Percentiles rank a stretch among this genome's conserved stretches.
These are phyloP conservation scores for Nemania serpens DNA, from an alignment of 2,329 filamentous ascomycete genomes.

Conservation along the genomic window DNA sequence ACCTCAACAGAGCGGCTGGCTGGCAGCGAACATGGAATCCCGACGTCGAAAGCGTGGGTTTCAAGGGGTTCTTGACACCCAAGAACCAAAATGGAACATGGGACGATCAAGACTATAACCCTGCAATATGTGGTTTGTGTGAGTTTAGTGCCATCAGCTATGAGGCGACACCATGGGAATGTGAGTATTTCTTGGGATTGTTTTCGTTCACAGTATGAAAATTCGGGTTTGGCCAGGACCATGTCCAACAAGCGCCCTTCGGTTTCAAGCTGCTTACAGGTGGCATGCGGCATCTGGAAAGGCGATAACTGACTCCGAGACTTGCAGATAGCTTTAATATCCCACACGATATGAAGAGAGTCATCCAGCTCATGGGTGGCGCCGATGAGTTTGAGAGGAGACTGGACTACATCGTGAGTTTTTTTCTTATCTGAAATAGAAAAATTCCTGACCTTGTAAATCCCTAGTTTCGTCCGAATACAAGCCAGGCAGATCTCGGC, in stretches of 20 bases:
- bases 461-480: conserved; percentile 21
- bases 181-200: conserved; percentile 34
- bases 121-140: conserved; percentile 56
- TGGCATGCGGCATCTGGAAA: too few relatives aligned
- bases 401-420: conserved; percentile 40
- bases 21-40: conserved; percentile 66
- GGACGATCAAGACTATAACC: conserved; percentile 49
- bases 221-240: too few relatives aligned
- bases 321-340: too few relatives aligned
- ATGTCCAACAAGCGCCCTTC: too few relatives aligned
- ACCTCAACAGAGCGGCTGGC: conserved; percentile 57
- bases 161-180: conserved; percentile 46
- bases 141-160: conserved; percentile 54
- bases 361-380: conserved; percentile 59
- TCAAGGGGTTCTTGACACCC: conserved; percentile 63
- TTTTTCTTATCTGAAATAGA: not conserved
- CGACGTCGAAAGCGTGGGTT: conserved; percentile 50
- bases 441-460: not conserved
- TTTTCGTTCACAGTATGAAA: conserved; percentile 55
- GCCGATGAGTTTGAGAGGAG: conserved; percentile 54
- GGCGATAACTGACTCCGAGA: too few relatives aligned
- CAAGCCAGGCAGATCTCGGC: conserved; percentile 15
- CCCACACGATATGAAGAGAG: conserved; percentile 60
- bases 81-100: conserved; percentile 52
- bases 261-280: too few relatives aligned